Evolutionary conservation across 805 yeast genomes (phyloP).

Genomic region (Lipomyces mesembrius): DNA sequence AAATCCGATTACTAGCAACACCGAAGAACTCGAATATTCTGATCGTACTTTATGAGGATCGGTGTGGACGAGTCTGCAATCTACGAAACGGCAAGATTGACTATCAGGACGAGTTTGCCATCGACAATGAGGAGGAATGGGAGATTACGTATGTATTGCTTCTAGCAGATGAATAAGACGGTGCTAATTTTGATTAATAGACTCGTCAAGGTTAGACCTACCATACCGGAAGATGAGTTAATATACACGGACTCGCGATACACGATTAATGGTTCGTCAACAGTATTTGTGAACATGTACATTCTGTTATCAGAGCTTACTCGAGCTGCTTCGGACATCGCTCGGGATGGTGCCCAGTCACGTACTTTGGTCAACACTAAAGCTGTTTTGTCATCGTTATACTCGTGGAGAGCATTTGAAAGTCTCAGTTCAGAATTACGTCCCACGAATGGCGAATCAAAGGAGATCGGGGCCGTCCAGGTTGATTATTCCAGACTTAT

Average conservation of each 20-base stretch:
- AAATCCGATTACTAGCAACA: conserved; percentile 22
- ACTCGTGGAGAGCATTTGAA: conserved; percentile 26
- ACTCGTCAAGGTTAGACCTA: conserved; percentile 29
- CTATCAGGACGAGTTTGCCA: conserved; percentile 21
- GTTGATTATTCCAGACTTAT: conserved; percentile 14
- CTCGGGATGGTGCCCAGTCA: conserved; percentile 1
- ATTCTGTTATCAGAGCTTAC: conserved; percentile 16
- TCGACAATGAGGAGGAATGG: conserved; percentile 35
- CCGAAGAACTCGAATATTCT: conserved; percentile 31
- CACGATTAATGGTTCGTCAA: conserved; percentile 33
- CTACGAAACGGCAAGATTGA: conserved; percentile 33
- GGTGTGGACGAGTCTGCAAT: conserved; percentile 23
- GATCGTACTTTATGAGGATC: conserved; percentile 32
- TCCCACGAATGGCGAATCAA: not conserved
- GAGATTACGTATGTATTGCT: conserved; percentile 20
- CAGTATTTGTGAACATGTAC: conserved; percentile 32
- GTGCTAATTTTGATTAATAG: conserved; percentile 4
- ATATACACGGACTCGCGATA: conserved; percentile 33
- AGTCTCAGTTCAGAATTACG: not conserved
- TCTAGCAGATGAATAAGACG: not conserved
- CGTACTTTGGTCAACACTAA: conserved; percentile 21
- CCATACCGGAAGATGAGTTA: conserved; percentile 30
- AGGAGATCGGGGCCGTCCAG: not conserved
- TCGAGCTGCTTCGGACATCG: conserved; percentile 6
- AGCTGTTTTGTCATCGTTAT: conserved; percentile 28